Conservation (phyloP, 257 asterid genomes). For the Capsicum rhomboideum region DNA sequence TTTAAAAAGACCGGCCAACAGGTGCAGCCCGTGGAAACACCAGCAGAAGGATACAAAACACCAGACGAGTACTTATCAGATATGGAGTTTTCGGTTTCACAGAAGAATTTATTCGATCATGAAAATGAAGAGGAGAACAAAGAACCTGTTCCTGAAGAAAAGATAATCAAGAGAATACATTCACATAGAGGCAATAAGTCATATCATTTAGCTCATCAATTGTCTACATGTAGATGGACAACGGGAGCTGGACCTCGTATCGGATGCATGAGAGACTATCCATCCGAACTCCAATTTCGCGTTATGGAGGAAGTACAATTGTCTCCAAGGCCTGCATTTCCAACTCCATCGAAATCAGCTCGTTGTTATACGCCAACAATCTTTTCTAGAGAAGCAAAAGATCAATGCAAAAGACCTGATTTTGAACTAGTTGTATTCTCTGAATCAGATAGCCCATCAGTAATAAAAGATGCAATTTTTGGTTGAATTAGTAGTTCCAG, state of each 20-base stretch:
- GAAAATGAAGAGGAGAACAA: constrained; percentile 28
- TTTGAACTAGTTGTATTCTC: neutral
- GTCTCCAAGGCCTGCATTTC: constrained; percentile 46
- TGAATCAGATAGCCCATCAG: neutral
- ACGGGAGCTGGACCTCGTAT: constrained; percentile 94
- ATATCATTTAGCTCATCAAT: constrained; percentile 57
- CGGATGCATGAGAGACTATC: constrained; percentile 86
- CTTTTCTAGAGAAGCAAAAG: neutral
- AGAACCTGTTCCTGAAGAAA: constrained; percentile 46
- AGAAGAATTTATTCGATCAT: constrained; percentile 43
- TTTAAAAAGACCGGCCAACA: constrained; percentile 16
- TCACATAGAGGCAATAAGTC: constrained; percentile 65
- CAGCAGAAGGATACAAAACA: constrained; percentile 62
- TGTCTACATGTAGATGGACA: constrained; percentile 64
- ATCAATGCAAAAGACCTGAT: neutral
- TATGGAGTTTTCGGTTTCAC: constrained; percentile 41
- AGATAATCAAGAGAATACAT: constrained; percentile 54
- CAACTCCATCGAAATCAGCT: constrained; percentile 27
- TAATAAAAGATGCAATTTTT: neutral
- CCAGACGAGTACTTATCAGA: constrained; percentile 63
- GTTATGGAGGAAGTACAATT: constrained; percentile 56
- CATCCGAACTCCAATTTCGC: constrained; percentile 62
- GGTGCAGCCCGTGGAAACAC: constrained; percentile 15
- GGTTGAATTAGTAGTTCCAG: neutral
- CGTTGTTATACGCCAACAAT: neutral